Conservation (phyloP, 1,284 basidiomycete genomes). For the Grifola frondosa region DNA sequence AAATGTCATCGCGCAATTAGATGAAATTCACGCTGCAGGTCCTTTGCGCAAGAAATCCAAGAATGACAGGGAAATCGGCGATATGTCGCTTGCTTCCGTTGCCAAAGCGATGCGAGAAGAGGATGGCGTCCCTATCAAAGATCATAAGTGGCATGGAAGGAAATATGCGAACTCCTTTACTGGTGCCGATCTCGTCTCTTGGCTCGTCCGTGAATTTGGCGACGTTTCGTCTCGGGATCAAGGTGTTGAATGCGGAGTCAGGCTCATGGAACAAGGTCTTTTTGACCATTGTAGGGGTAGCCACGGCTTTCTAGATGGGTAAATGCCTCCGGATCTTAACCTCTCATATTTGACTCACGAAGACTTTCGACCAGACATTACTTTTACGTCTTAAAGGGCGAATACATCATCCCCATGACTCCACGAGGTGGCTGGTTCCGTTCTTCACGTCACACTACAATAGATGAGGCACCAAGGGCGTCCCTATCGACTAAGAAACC, state of each 20-base stretch:
- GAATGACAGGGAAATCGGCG: conserved; percentile 67
- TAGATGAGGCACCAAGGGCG: conserved; percentile 34
- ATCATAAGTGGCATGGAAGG: conserved; percentile 71
- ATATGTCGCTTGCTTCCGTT: conserved; percentile 59
- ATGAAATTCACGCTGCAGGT: conserved; percentile 73
- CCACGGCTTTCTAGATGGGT: conserved; percentile 87
- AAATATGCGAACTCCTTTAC: conserved; percentile 80
- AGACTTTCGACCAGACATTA: conserved; percentile 59
- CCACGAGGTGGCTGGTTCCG: conserved; percentile 67
- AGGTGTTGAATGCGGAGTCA: conserved; percentile 76
- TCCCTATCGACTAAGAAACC: conserved; percentile 42
- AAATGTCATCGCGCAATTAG: conserved; percentile 72
- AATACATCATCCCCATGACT: conserved; percentile 69
- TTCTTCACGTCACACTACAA: conserved; percentile 42
- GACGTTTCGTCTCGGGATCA: conserved; percentile 81
- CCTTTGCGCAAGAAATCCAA: conserved; percentile 76
- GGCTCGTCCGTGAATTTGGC: conserved; percentile 83
- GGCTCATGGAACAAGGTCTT: conserved; percentile 74
- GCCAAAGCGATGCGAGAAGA: conserved; percentile 81
- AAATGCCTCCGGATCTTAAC: conserved; percentile 24
- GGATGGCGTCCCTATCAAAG: conserved; percentile 73
- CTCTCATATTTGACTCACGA: conserved; percentile 5
- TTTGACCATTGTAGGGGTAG: conserved; percentile 79
- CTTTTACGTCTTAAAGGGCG: conserved; percentile 80
- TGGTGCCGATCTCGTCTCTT: conserved; percentile 83